These are phyloP conservation scores for Sclerotiophoma versabilis DNA, from an alignment of 2,329 filamentous ascomycete species.

Conservation along the genomic window DNA sequence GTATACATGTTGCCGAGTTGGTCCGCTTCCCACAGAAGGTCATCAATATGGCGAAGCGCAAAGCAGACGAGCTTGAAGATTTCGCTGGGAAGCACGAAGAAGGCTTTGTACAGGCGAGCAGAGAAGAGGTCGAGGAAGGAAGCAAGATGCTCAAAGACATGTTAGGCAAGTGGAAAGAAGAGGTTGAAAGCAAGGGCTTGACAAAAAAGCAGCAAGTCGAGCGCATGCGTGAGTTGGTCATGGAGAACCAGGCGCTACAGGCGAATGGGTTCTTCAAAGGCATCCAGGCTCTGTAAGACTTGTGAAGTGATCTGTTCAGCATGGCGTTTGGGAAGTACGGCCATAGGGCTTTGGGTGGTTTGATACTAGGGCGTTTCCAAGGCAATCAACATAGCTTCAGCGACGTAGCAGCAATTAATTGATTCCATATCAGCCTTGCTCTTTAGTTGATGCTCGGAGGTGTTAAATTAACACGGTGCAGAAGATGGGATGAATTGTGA, in stretches of 20 bases:
- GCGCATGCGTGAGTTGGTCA: constrained; percentile 80
- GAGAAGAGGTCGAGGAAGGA: constrained; percentile 88
- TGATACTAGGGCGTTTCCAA: too few species aligned
- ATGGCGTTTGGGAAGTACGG: constrained; percentile 5
- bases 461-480: too few species aligned
- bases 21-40: constrained; percentile 97
- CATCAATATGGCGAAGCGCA: constrained; percentile 98
- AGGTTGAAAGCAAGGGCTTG: constrained; percentile 66
- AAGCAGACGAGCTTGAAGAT: constrained; percentile 97
- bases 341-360: neutral
- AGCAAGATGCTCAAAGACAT: constrained; percentile 84
- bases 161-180: constrained; percentile 82
- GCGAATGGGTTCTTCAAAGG: constrained; percentile 72
- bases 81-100: constrained; percentile 81
- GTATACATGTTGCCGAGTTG: constrained; percentile 96
- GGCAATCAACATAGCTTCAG: neutral
- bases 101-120: constrained; percentile 58
- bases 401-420: constrained; percentile 5
- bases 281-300: constrained; percentile 55
- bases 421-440: neutral
- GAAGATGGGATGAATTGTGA: too few species aligned
- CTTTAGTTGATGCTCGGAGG: neutral
- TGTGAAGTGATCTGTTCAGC: constrained; percentile 1
- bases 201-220: constrained; percentile 73
- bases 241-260: constrained; percentile 70